Percentiles rank a stretch among this genome's conserved stretches.
These are phyloP conservation scores for Amaranthus tricolor DNA, from an alignment of 179 eudicot species.

Conservation along the genomic window DNA sequence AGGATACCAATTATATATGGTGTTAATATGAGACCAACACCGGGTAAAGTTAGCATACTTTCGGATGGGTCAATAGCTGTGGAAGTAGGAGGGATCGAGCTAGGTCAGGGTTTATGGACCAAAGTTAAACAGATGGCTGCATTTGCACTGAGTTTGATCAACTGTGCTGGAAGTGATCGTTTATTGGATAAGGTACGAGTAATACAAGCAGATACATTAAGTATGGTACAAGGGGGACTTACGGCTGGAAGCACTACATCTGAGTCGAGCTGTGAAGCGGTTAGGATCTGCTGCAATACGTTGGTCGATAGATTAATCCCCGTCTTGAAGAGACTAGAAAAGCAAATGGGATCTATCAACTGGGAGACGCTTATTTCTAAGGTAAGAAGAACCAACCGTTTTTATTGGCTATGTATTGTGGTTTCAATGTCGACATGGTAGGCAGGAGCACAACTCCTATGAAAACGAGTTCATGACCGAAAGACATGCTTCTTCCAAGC, in stretches of 20 bases:
- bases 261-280: conserved; percentile 93
- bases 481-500: neutral
- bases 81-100: conserved; percentile 91
- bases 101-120: conserved; percentile 97
- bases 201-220: conserved; percentile 77
- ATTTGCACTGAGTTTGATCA: conserved; percentile 55
- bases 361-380: conserved; percentile 71
- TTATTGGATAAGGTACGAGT: conserved; percentile 73
- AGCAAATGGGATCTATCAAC: conserved; percentile 42
- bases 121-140: conserved; percentile 91
- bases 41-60: conserved; percentile 86
- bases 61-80: conserved; percentile 82
- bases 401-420: too few relatives aligned
- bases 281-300: conserved; percentile 62
- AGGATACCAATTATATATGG: conserved; percentile 62
- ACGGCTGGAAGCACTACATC: conserved; percentile 94
- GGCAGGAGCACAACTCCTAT: too few relatives aligned
- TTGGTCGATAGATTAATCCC: conserved; percentile 69
- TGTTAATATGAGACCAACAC: conserved; percentile 52
- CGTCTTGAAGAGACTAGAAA: conserved; percentile 46
- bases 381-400: conserved; percentile 29
- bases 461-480: too few relatives aligned
- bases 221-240: conserved; percentile 85
- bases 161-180: conserved; percentile 52
- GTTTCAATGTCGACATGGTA: too few relatives aligned